Evolutionary conservation across 768 basidiomycete species (phyloP).

Genomic region (Dentipellis sp.): DNA sequence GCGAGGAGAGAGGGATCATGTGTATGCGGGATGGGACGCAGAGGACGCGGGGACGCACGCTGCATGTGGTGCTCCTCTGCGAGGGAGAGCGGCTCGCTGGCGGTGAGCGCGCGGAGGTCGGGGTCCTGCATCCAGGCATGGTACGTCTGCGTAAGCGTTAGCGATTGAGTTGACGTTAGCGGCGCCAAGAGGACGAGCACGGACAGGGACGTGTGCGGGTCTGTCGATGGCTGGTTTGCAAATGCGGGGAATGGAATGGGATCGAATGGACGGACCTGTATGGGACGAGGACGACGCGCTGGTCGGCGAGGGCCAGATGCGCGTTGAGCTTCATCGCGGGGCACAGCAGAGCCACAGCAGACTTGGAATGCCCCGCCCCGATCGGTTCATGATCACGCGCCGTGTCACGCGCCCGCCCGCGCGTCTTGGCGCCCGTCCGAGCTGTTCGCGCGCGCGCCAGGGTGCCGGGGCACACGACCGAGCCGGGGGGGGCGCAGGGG

Average conservation of each 20-base stretch:
- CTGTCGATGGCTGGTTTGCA: constrained; percentile 13
- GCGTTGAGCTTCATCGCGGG: constrained; percentile 56
- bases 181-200: constrained; percentile 2
- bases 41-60: constrained; percentile 31
- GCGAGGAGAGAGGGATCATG: neutral
- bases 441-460: too few relatives aligned
- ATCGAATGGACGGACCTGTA: constrained; percentile 40
- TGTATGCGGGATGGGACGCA: neutral
- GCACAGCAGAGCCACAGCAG: too few relatives aligned
- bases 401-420: too few relatives aligned
- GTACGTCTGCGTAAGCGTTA: constrained; percentile 47
- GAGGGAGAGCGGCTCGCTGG: constrained; percentile 73
- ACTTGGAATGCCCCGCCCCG: too few relatives aligned
- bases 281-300: constrained; percentile 69
- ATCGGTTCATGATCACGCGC: too few relatives aligned
- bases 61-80: constrained; percentile 90
- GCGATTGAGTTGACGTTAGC: neutral
- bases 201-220: constrained; percentile 36
- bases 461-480: too few relatives aligned
- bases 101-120: constrained; percentile 66
- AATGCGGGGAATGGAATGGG: neutral
- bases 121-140: constrained; percentile 83
- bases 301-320: constrained; percentile 54
- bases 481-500: too few relatives aligned
- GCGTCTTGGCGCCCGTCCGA: too few relatives aligned